phyloP scores from a whole-genome alignment of 441 rosid genomes.

The Erodium texanum region DNA sequence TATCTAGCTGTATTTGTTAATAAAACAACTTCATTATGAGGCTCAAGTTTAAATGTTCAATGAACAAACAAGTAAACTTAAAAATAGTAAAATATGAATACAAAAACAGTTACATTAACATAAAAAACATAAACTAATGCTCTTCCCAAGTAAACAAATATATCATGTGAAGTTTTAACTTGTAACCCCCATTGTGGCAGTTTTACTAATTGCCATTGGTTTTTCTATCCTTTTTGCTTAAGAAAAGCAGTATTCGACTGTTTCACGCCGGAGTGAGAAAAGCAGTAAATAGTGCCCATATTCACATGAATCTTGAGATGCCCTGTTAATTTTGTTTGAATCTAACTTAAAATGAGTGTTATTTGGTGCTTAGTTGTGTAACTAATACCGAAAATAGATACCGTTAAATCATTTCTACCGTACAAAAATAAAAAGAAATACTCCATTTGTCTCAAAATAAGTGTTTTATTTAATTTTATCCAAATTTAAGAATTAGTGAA shows the following conservation, averaged over 20 bases:
- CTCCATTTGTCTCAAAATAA: neutral
- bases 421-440: neutral
- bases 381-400: neutral
- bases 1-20: neutral
- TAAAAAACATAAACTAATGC: neutral
- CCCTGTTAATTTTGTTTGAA: neutral
- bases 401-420: neutral
- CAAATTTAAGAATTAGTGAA: neutral
- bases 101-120: constrained; percentile 2
- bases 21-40: neutral
- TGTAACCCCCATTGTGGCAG: constrained; percentile 3
- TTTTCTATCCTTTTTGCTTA: neutral
- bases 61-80: neutral
- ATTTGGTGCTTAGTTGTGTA: neutral
- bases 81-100: neutral
- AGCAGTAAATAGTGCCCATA: neutral
- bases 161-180: neutral
- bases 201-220: neutral
- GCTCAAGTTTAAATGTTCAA: neutral
- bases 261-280: neutral
- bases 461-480: neutral
- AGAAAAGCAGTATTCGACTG: neutral
- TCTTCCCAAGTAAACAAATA: constrained; percentile 1
- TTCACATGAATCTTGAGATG: neutral
- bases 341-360: neutral